Evolutionary conservation across 129 eudicot genomes (phyloP), one percentile per base, ranked within the genome.

Genomic region (Rutidosis leptorrhynchoides): DNA sequence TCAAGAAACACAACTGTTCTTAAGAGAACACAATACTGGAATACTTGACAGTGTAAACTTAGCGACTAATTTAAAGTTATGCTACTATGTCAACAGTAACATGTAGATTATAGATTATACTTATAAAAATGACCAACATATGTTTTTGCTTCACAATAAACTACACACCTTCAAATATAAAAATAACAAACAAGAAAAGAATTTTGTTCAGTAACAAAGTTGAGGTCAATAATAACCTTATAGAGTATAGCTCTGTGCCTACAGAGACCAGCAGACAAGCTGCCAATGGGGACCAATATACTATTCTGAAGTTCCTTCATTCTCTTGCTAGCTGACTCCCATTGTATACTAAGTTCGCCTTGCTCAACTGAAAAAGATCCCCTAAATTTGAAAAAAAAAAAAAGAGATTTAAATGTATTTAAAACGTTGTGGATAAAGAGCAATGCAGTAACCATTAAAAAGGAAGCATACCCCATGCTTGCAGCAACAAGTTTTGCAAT

Each of bases 201-300:
- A 28, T 1, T 67, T 23, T 5, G 62, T n/a, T 54, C 12, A 20
- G 54, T 35, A 54, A 55, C 20, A 58, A 55, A 15, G 12, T 32
- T 35, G 64, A 22, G 72, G 32, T 21, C 4, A 29, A 67, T 65
- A 10, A 61, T 73, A 54, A 90, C 97, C 89, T 90, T 90, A 74
- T 87, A 90, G 40, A 90, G 87, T 55, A 90, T 82, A 25, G 95
- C 89, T 9, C 92, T 87, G 71, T 90, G 97, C 75, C 95, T 81
- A 71, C 92, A 87, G 43, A 90, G 92, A 37, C 97, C 95, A 59
- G 62, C 72, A 23, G 93, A 87, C 55, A 90, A 70, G 74, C 79
- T 84, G 68, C 95, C 89, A 59, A 87, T 51, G 0, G 93, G 97
- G 14, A 90, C 67, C 55, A 87, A 84, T 48, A 90, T 78, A 60